Percentiles rank a stretch among this genome's conserved stretches.
These are phyloP conservation scores for Boechera stricta DNA, from an alignment of 345 rosid genomes.

Conservation along the genomic window DNA sequence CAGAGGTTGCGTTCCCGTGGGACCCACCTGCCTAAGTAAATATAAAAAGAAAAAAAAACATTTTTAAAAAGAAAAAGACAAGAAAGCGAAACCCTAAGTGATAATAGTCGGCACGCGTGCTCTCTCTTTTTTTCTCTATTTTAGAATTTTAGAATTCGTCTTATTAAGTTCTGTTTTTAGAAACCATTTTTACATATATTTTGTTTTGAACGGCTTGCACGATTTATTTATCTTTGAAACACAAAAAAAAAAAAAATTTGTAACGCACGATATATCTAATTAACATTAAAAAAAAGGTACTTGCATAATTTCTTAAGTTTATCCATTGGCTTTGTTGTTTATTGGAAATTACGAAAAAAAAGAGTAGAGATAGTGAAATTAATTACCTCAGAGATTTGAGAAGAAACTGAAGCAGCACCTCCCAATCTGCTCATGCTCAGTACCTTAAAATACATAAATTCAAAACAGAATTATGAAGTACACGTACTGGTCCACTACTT, in stretches of 20 bases:
- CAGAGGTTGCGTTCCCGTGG: constrained; percentile 27
- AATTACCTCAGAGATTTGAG: constrained; percentile 83
- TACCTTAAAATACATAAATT: constrained; percentile 55
- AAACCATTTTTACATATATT: background rate
- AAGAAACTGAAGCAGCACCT: constrained; percentile 86
- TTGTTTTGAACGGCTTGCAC: background rate
- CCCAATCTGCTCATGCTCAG: constrained; percentile 97
- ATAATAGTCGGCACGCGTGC: constrained; percentile 75
- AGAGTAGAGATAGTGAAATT: background rate
- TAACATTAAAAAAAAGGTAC: background rate
- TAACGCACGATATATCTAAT: background rate
- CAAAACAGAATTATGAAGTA: background rate
- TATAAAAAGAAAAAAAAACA: background rate
- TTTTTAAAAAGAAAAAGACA: background rate
- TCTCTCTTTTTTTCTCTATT: constrained; percentile 44
- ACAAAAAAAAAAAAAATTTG: too few relatives aligned
- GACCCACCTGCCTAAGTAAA: constrained; percentile 46
- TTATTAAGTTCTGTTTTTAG: background rate
- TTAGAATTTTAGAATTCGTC: constrained; percentile 52
- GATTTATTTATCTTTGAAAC: background rate
- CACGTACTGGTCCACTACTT: background rate
- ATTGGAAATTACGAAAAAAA: background rate
- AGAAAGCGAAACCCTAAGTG: constrained; percentile 39
- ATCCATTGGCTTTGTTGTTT: background rate
- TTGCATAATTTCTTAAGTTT: background rate